phyloP scores from a whole-genome alignment of 1,284 basidiomycete species.

The Spongiforma sp. region DNA sequence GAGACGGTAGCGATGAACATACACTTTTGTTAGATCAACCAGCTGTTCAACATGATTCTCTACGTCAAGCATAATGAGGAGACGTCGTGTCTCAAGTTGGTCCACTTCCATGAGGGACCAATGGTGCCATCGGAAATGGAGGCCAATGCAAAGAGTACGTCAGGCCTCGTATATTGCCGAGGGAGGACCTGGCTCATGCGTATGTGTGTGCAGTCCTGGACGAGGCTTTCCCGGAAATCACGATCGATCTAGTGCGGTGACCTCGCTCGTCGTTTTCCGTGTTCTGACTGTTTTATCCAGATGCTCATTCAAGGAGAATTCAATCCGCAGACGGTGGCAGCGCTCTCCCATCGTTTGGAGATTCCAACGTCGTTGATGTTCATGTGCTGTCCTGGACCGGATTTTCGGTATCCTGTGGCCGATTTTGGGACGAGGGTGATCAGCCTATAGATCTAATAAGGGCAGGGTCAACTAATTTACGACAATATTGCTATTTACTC shows the following conservation, averaged over 20 bases:
- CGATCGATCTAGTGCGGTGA: slow-evolving; percentile 55
- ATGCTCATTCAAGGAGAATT: slow-evolving; percentile 55
- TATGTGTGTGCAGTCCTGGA: slow-evolving; percentile 50
- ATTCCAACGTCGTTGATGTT: slow-evolving; percentile 40
- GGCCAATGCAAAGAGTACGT: slow-evolving; percentile 62
- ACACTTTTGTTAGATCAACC: slow-evolving; percentile 53
- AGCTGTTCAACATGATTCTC: slow-evolving; percentile 63
- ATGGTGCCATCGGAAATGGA: slow-evolving; percentile 61
- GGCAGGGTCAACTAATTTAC: background rate
- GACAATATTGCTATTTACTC: background rate
- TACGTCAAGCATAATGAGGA: slow-evolving; percentile 73
- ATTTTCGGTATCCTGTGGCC: slow-evolving; percentile 30
- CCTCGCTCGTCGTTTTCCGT: background rate
- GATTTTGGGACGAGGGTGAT: slow-evolving; percentile 37
- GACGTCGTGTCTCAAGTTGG: slow-evolving; percentile 67
- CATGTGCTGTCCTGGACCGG: slow-evolving; percentile 37
- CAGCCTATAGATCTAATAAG: slow-evolving; percentile 14
- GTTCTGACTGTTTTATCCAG: slow-evolving; percentile 34
- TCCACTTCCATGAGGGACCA: slow-evolving; percentile 62
- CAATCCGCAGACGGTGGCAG: slow-evolving; percentile 38
- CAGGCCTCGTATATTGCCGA: background rate
- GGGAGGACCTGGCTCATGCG: background rate
- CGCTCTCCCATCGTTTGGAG: slow-evolving; percentile 31
- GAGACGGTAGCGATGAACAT: background rate
- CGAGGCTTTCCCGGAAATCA: slow-evolving; percentile 66